Evolutionary conservation across 73 alveolate genomes (phyloP).

Genomic region (Tetrahymena borealis): DNA sequence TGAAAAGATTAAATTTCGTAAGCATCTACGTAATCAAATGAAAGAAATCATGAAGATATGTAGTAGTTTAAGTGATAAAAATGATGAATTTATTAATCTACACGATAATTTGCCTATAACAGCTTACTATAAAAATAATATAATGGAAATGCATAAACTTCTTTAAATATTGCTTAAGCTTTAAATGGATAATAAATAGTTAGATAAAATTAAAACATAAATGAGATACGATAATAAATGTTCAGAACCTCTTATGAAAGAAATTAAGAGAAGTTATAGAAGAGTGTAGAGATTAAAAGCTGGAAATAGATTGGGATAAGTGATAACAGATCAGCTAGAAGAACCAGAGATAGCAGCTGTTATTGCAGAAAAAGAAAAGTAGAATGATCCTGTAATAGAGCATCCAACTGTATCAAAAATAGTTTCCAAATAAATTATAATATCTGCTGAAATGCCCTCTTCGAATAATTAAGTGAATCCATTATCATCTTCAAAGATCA

Average conservation of each 20-base stretch:
- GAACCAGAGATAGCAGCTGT: background rate
- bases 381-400: background rate
- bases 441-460: background rate
- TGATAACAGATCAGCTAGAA: background rate
- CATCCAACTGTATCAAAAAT: background rate
- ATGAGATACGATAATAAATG: background rate
- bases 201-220: background rate
- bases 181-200: background rate
- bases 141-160: background rate
- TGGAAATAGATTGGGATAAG: background rate
- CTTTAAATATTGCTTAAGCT: background rate
- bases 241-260: background rate
- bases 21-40: background rate
- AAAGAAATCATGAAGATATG: background rate
- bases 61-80: background rate
- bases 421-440: background rate
- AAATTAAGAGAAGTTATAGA: background rate
- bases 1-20: background rate
- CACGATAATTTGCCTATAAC: background rate
- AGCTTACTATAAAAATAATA: background rate
- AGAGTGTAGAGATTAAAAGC: background rate
- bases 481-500: background rate
- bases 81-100: background rate
- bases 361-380: background rate
- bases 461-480: too few relatives aligned